Evolutionary conservation across 805 yeast genomes (phyloP).

Genomic region (Pichia paraexigua): DNA sequence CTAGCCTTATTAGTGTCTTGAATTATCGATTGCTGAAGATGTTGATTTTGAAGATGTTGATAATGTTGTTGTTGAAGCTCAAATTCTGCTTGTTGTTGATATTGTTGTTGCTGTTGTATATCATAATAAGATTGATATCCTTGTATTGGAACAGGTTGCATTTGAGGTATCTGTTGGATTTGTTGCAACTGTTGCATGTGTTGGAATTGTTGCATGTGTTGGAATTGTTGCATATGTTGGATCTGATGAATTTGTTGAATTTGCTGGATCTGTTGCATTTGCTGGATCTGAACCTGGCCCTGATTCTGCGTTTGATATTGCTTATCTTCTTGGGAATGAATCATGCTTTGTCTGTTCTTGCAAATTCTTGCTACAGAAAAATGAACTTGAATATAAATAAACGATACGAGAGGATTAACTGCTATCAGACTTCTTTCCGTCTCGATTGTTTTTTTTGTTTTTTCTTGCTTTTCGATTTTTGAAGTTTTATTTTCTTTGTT

Average conservation of each 20-base stretch:
- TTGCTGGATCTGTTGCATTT: neutral
- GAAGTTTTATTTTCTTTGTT: neutral
- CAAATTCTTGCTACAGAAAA: too few relatives aligned
- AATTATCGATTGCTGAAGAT: neutral
- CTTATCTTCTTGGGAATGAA: neutral
- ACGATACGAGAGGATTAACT: neutral
- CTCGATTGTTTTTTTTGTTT: neutral
- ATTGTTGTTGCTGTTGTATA: neutral
- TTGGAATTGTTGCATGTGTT: constrained; percentile 1
- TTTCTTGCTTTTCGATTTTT: neutral
- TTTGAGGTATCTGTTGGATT: neutral
- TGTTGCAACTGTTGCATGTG: neutral
- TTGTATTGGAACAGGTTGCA: neutral
- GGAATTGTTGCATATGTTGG: neutral
- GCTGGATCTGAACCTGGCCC: neutral
- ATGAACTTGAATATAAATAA: neutral
- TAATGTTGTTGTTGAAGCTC: neutral
- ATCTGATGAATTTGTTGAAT: neutral
- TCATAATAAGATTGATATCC: neutral
- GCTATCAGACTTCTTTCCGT: neutral
- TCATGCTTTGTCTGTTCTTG: neutral
- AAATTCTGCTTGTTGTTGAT: neutral
- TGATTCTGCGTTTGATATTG: neutral
- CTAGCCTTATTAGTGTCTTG: neutral
- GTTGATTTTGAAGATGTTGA: neutral